Base-by-base conservation (phyloP, 208 protist species). In the Acanthamoeba lenticulata region DNA sequence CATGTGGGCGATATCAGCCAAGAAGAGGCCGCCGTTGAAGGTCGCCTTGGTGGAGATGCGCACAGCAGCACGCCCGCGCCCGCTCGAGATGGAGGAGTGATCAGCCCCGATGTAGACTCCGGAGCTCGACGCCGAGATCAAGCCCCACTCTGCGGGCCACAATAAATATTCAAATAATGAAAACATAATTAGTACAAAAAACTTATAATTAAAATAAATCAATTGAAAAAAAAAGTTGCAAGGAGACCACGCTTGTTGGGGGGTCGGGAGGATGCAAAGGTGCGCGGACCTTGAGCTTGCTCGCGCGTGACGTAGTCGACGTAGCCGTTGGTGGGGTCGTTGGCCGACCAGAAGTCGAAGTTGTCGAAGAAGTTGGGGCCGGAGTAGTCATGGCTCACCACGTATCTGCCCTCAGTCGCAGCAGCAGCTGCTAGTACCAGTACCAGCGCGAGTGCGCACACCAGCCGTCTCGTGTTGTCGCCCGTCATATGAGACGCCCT, bases 311-410 rank as follows among this genome's bases (percentile, higher is more conserved):
- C 69, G 38, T 79, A 79, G 69, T 79, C 69, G 38, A 79, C 69
- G 69, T 79, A 79, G 69, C 69, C 69, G 69, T 79, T 17, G 69
- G 69, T 79, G 69, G 69, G 69, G 38, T 79, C 69, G 69, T 79
- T 29, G 9, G 24, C 11, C 34, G 69, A 79, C 69, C 69, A 79
- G 69, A 79, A 79, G 69, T 79, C 69, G 9, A 79, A 79, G 69
- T 79, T 15, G 69, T 79, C 69, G 69, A 79, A 79, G 69, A 79
- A 79, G 69, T n/a, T 79, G 15, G 69, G 17, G 17, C 69, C 69
- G 6, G 69, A 79, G 69, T 32, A 79, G 36, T 79, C 69, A 13
- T 79, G 0, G 19, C 69, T 45, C 19, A 79, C 15, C 27, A 79
- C 69, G 69, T 79, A 79, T 17, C 69, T 15, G 15, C 69, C 69